These are phyloP conservation scores for Penicillium sp. DNA, from an alignment of 2,329 filamentous ascomycete species.

Conservation along the genomic window DNA sequence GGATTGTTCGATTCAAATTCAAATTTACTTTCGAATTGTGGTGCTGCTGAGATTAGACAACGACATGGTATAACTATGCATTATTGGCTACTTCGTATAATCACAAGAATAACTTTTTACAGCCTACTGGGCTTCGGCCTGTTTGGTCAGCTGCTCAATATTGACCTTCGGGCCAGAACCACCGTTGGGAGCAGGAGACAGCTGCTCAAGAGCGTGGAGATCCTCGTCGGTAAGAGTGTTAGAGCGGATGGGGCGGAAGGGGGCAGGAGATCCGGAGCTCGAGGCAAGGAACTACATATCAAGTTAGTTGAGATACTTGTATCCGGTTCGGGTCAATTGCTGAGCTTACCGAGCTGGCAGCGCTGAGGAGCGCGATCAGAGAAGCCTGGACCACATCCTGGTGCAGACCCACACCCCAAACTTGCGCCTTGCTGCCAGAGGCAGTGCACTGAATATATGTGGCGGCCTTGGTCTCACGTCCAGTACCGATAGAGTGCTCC, in stretches of 20 bases:
- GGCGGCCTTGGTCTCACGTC: conserved; percentile 85
- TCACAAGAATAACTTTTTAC: conserved; percentile 16
- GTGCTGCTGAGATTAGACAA: neutral
- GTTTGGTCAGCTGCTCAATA: conserved; percentile 42
- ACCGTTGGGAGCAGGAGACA: conserved; percentile 35
- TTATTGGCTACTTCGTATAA: conserved; percentile 14
- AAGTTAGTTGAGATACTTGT: neutral
- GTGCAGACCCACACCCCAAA: conserved; percentile 64
- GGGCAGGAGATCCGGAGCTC: conserved; percentile 69
- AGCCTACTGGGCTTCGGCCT: conserved; percentile 38
- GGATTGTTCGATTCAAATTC: too few relatives aligned
- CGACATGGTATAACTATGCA: conserved; percentile 18
- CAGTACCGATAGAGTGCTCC: conserved; percentile 87
- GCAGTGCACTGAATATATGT: conserved; percentile 90
- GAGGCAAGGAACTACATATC: conserved; percentile 70
- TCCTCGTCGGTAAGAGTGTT: conserved; percentile 54
- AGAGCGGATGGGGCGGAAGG: conserved; percentile 62
- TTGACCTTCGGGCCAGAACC: conserved; percentile 38
- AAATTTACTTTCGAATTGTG: neutral
- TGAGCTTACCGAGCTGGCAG: conserved; percentile 76
- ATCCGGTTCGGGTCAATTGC: neutral
- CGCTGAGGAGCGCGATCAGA: conserved; percentile 81
- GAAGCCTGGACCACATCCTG: conserved; percentile 90
- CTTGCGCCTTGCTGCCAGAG: conserved; percentile 61
- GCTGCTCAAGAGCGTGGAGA: conserved; percentile 47